Percentiles rank a stretch among this genome's conserved stretches.
phyloP scores from a whole-genome alignment of 2,329 filamentous ascomycete species.

The Intubia oerlemansii region DNA sequence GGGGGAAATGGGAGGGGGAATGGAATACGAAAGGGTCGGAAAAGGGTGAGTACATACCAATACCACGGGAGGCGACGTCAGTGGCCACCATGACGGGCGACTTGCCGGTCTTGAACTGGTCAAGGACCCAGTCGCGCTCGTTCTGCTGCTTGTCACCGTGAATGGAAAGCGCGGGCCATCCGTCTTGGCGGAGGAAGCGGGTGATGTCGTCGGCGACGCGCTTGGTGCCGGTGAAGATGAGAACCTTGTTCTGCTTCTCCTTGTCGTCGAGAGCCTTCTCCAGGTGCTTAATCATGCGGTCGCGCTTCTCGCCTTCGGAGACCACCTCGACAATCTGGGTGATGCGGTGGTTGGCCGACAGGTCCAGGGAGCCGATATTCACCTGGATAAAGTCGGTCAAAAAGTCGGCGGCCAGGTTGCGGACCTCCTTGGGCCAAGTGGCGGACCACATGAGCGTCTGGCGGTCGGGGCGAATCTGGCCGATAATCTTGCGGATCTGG shows the following conservation, averaged over 20 bases:
- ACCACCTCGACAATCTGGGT: slow-evolving; percentile 96
- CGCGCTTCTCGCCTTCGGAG: slow-evolving; percentile 91
- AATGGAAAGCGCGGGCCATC: slow-evolving; percentile 94
- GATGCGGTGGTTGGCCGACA: slow-evolving; percentile 93
- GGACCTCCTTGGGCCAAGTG: slow-evolving; percentile 97
- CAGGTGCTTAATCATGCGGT: slow-evolving; percentile 90
- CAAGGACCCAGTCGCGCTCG: slow-evolving; percentile 97
- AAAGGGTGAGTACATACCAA: slow-evolving; percentile 62
- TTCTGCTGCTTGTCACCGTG: slow-evolving; percentile 99
- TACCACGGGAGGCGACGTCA: slow-evolving; percentile 98
- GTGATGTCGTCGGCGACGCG: slow-evolving; percentile 96
- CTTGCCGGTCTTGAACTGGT: slow-evolving; percentile 98
- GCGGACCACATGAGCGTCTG: slow-evolving; percentile 99
- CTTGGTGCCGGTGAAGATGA: slow-evolving; percentile 88
- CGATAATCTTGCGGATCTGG: slow-evolving; percentile 96
- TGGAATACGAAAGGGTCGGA: slow-evolving; percentile 19
- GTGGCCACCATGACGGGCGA: slow-evolving; percentile 99
- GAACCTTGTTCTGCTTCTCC: slow-evolving; percentile 77
- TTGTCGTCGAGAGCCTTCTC: slow-evolving; percentile 97
- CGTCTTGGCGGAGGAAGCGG: slow-evolving; percentile 88
- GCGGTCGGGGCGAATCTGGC: slow-evolving; percentile 91
- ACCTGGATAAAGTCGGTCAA: slow-evolving; percentile 94
- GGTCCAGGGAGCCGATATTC: slow-evolving; percentile 91
- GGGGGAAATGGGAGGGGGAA: slow-evolving; percentile 2
- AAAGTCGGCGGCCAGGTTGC: slow-evolving; percentile 76